Conservation (phyloP, 768 basidiomycete species). For the Fistulinella prunicolor region DNA sequence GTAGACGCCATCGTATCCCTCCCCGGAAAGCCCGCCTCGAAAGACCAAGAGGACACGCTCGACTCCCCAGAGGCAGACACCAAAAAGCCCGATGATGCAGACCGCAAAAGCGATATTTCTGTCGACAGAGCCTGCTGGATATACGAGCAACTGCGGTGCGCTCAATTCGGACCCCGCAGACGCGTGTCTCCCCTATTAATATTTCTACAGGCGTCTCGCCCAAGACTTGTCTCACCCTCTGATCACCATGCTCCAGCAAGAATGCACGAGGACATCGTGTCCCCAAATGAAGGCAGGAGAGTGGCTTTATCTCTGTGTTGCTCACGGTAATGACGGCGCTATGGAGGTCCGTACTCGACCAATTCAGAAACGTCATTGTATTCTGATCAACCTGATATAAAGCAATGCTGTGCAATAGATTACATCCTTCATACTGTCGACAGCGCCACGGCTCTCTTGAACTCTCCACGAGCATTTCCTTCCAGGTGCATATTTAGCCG, state of each 20-base stretch:
- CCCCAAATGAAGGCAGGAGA: constrained; percentile 99
- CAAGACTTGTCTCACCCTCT: constrained; percentile 85
- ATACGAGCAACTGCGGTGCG: constrained; percentile 62
- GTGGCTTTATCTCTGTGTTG: constrained; percentile 95
- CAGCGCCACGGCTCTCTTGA: constrained; percentile 87
- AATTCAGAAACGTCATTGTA: not conserved
- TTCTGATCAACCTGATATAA: constrained; percentile 17
- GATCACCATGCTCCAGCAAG: constrained; percentile 80
- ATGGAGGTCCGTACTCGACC: constrained; percentile 62
- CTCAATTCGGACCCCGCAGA: not conserved
- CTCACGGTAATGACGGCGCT: constrained; percentile 83
- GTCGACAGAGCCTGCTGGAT: constrained; percentile 88
- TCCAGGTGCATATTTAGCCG: constrained; percentile 57
- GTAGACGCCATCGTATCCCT: constrained; percentile 77
- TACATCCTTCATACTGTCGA: constrained; percentile 93
- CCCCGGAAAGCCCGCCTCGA: constrained; percentile 48
- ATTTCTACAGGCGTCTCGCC: constrained; percentile 64
- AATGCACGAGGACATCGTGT: constrained; percentile 83
- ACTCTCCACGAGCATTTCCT: constrained; percentile 88
- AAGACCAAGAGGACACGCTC: constrained; percentile 23
- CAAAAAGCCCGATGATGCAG: constrained; percentile 29
- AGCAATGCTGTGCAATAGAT: constrained; percentile 98
- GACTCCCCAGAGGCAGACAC: constrained; percentile 31
- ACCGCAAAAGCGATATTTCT: constrained; percentile 43
- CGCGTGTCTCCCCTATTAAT: constrained; percentile 1